Evolutionary conservation across 345 rosid genomes (phyloP).

Genomic region (Lumnitzera littorea): DNA sequence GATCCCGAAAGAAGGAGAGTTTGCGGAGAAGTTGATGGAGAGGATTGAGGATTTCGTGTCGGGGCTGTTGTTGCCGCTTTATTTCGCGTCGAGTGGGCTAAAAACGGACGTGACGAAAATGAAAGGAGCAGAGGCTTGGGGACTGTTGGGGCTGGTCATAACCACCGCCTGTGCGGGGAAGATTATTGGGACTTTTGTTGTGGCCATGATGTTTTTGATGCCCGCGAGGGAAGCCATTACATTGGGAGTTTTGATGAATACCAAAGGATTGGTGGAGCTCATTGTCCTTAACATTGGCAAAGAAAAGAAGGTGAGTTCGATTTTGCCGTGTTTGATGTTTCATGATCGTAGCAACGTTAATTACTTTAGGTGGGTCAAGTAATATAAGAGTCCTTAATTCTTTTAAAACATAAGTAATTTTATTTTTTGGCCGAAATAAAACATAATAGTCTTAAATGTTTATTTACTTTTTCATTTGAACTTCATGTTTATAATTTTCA

Average conservation of each 20-base stretch:
- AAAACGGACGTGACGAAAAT: slow-evolving; percentile 69
- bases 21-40: slow-evolving; percentile 64
- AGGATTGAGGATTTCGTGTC: slow-evolving; percentile 83
- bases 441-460: no score
- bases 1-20: slow-evolving; percentile 75
- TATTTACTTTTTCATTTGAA: no score
- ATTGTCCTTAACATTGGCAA: slow-evolving; percentile 90
- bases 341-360: neutral
- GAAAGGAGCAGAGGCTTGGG: slow-evolving; percentile 56
- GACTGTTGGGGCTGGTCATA: slow-evolving; percentile 56
- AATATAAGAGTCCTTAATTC: no score
- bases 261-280: slow-evolving; percentile 90
- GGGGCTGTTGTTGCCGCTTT: slow-evolving; percentile 76
- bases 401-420: no score
- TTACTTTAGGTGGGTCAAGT: no score
- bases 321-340: neutral
- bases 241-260: slow-evolving; percentile 82
- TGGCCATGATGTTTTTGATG: slow-evolving; percentile 56
- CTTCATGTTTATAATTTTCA: no score
- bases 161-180: slow-evolving; percentile 71
- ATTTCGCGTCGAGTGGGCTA: slow-evolving; percentile 83
- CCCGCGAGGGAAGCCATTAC: slow-evolving; percentile 68
- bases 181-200: slow-evolving; percentile 62
- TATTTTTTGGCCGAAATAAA: no score
- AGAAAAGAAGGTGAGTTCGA: slow-evolving; percentile 55